phyloP scores from a whole-genome alignment of 2,329 filamentous ascomycete species.

The Epichloe uncinata region DNA sequence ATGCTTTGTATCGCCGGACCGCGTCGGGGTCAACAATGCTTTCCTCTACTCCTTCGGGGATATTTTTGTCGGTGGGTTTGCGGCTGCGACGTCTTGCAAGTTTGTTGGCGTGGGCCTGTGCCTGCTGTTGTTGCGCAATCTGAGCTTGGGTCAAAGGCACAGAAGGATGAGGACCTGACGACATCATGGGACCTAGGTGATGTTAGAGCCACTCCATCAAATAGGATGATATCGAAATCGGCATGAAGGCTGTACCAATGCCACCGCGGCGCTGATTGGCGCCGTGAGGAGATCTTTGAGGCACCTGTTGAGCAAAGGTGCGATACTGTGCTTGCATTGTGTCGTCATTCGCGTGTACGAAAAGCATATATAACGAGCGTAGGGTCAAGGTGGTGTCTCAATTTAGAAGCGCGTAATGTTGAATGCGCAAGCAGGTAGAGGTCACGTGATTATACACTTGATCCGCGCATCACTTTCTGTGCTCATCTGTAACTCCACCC shows the following conservation, averaged over 20 bases:
- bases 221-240: not conserved
- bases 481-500: no score
- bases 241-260: slow-evolving; percentile 29
- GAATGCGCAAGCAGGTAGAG: no score
- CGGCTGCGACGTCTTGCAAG: slow-evolving; percentile 67
- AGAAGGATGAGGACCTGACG: slow-evolving; percentile 35
- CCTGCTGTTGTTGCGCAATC: slow-evolving; percentile 36
- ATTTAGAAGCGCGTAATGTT: no score
- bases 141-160: slow-evolving; percentile 41
- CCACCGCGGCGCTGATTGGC: slow-evolving; percentile 37
- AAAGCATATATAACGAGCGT: not conserved
- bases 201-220: slow-evolving; percentile 6
- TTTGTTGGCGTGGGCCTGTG: slow-evolving; percentile 43
- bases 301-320: slow-evolving; percentile 35
- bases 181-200: slow-evolving; percentile 40
- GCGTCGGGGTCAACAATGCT: slow-evolving; percentile 64
- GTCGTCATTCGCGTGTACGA: not conserved
- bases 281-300: slow-evolving; percentile 35
- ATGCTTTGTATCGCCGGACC: slow-evolving; percentile 65
- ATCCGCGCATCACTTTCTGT: no score
- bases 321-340: slow-evolving; percentile 43
- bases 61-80: slow-evolving; percentile 88
- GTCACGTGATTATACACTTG: not conserved
- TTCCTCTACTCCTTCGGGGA: slow-evolving; percentile 81
- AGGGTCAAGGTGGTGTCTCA: not conserved